Conservation (phyloP, 2,329 filamentous ascomycete species). For the Fusarium albosuccineum region DNA sequence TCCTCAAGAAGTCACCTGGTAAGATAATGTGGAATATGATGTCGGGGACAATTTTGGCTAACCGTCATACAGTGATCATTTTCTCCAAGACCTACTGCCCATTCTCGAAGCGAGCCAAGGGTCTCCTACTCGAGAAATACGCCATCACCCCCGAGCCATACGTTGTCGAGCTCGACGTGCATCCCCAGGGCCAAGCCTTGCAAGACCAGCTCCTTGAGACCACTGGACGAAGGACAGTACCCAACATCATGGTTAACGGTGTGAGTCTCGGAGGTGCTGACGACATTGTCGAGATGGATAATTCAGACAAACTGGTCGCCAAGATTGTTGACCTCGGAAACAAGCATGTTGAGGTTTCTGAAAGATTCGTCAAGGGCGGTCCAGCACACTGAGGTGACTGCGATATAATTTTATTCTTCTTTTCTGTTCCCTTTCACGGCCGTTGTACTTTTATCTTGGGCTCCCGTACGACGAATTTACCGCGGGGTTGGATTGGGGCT, state of each 20-base stretch:
- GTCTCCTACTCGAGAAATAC: slow-evolving; percentile 86
- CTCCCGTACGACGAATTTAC: slow-evolving; percentile 23
- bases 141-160: slow-evolving; percentile 83
- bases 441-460: slow-evolving; percentile 25
- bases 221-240: slow-evolving; percentile 88
- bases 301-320: slow-evolving; percentile 73
- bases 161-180: slow-evolving; percentile 90
- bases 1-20: slow-evolving; percentile 89
- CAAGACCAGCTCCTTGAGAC: slow-evolving; percentile 78
- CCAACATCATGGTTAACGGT: slow-evolving; percentile 90
- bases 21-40: slow-evolving; percentile 50
- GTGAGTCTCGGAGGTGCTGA: slow-evolving; percentile 92
- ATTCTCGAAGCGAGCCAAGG: slow-evolving; percentile 86
- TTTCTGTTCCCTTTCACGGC: slow-evolving; percentile 15
- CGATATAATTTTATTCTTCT: background rate
- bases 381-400: slow-evolving; percentile 15
- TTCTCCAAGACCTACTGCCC: slow-evolving; percentile 97
- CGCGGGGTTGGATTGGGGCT: slow-evolving; percentile 25
- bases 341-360: slow-evolving; percentile 70
- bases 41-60: slow-evolving; percentile 17
- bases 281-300: slow-evolving; percentile 81
- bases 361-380: slow-evolving; percentile 52
- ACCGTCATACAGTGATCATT: slow-evolving; percentile 77
- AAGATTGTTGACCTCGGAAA: slow-evolving; percentile 82
- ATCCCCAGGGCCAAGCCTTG: slow-evolving; percentile 78